Base-by-base conservation (phyloP, 129 eudicot genomes). In the Saposhnikovia divaricata region DNA sequence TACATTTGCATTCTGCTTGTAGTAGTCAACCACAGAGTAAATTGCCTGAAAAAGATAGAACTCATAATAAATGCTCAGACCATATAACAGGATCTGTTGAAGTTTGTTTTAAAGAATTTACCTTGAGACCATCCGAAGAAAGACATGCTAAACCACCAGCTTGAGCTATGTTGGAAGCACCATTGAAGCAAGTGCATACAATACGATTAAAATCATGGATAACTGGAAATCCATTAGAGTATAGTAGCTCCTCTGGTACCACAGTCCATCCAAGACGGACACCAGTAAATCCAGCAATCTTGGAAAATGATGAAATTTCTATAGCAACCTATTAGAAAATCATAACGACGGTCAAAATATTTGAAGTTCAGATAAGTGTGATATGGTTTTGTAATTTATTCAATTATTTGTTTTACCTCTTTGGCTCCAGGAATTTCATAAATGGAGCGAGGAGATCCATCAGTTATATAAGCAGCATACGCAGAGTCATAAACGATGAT, bases 311-410 rank as follows among this genome's bases (percentile, higher is more conserved):
- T 42, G 97, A 88, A 46, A 91, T 86, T 83, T 93, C 98, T 76
- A 91, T 93, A 3, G 98, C 97, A 55, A 93, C 96, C 98, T 93
- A 82, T n/a, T n/a, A n/a, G n/a, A n/a, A n/a, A n/a, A n/a, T n/a
- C n/a, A n/a, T n/a, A n/a, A n/a, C n/a, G n/a, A n/a, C n/a, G n/a
- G n/a, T n/a, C n/a, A n/a, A n/a, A n/a, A n/a, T n/a, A n/a, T n/a
- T n/a, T n/a, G n/a, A n/a, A n/a, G n/a, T n/a, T n/a, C n/a, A n/a
- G n/a, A n/a, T n/a, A n/a, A n/a, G n/a, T n/a, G n/a, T n/a, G n/a
- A n/a, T n/a, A n/a, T n/a, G 10, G 50, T 61, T 9, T 61, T 25
- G 12, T 8, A 9, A 61, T 61, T 6, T 69, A 5, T 4, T 68
- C 34, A 4, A 39, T 7, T 71, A 39, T 71, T 42, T 42, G 5